Evolutionary conservation across 2,329 filamentous ascomycete species (phyloP), one percentile per base, ranked within the genome.

Genomic region (Verticillium klebahnii): DNA sequence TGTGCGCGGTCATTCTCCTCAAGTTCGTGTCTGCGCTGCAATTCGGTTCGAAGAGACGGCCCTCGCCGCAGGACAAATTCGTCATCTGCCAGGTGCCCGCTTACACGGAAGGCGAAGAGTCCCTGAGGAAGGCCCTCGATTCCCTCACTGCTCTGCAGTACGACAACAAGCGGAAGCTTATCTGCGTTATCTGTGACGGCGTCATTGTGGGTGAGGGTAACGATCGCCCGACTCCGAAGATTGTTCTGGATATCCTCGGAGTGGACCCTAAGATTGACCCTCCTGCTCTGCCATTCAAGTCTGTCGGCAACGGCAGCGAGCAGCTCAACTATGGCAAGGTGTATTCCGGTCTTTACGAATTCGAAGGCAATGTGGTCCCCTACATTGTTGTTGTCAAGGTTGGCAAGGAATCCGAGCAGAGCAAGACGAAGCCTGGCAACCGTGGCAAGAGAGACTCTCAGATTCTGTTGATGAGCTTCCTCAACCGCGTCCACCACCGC

Each of bases 251-350:
- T 72, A 97, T 99, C 69, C 88, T 99, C 14, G 95, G 95, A 37
- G 95, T 99, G 61, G 94, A 98, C 69, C 94, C 94, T 56, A 98
- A 97, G 78, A 89, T 97, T 64, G 95, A 99, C 70, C 95, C 95
- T 64, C 93, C 93, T 25, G 93, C 95, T 1, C 82, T 99, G 36
- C 91, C 93, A 0, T 98, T 98, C 85, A 94, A 93, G 77, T 96
- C 93, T 4, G 88, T 99, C 62, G 95, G 95, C 59, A 82, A 88
- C 58, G 92, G 93, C 68, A 93, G 87, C 70, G 91, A 97, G 64
- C 94, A 98, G 74, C 88, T 98, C 67, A 99, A 99, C 77, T 98
- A 97, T 71, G 95, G 93, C 72, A 99, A 99, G 74, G 93, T 99
- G 17, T 99, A 98, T 76, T 98, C 94, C 57, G 95, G 95, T 71